These are phyloP conservation scores for Rhododendron kiyosumense DNA, from an alignment of 148 eudicot species.

Conservation along the genomic window DNA sequence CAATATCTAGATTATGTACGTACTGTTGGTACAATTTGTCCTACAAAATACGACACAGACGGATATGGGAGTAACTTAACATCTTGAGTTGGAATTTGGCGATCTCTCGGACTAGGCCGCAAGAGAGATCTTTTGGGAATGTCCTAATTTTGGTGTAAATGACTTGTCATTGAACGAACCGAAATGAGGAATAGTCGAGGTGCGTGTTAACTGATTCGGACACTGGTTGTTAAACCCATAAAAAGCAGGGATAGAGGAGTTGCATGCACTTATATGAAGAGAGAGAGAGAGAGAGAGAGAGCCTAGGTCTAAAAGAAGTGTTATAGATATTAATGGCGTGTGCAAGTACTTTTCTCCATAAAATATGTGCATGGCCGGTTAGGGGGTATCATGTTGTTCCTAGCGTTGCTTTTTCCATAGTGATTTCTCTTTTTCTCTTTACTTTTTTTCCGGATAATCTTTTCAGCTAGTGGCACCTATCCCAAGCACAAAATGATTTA, in stretches of 20 bases:
- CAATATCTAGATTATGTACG: background rate
- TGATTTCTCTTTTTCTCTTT: background rate
- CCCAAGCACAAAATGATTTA: background rate
- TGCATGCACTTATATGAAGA: background rate
- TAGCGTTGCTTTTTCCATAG: background rate
- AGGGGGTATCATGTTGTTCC: background rate
- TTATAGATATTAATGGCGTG: background rate
- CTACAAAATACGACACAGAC: background rate
- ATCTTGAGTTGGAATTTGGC: too few relatives aligned
- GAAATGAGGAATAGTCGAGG: rapidly evolving
- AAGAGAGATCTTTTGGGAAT: background rate
- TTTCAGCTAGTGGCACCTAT: background rate
- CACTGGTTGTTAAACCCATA: too few relatives aligned
- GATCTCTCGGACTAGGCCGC: background rate
- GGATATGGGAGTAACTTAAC: too few relatives aligned
- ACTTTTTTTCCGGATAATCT: background rate
- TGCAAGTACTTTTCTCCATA: background rate
- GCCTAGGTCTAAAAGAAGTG: background rate
- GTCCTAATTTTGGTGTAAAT: rapidly evolving
- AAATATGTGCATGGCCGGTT: constrained; percentile 4
- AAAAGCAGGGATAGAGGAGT: too few relatives aligned
- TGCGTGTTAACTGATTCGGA: rapidly evolving
- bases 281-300: background rate
- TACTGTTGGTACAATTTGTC: background rate
- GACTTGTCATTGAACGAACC: too few relatives aligned